phyloP scores from a whole-genome alignment of 257 asterid species.

The Anisodus acutangulus region DNA sequence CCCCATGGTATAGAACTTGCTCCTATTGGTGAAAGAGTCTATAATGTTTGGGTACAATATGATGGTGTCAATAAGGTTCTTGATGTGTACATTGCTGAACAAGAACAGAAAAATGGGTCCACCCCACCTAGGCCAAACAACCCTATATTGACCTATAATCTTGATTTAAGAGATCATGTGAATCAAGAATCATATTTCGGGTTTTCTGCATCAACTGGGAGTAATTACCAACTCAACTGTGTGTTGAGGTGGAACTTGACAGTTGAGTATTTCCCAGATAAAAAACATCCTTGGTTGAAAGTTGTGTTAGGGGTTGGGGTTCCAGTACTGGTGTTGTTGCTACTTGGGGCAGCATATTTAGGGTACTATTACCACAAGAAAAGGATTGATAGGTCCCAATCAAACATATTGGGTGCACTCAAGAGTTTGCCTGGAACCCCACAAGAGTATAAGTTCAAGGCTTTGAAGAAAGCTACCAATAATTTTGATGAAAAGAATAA shows the following conservation, averaged over 20 bases:
- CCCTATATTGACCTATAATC: conserved; percentile 36
- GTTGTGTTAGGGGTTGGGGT: conserved; percentile 59
- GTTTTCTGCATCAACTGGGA: conserved; percentile 84
- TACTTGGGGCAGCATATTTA: conserved; percentile 44
- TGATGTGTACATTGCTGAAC: conserved; percentile 59
- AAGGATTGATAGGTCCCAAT: conserved; percentile 40
- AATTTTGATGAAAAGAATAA: conserved; percentile 68
- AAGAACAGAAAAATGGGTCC: conserved; percentile 38
- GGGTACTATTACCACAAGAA: conserved; percentile 44
- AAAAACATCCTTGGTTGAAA: conserved; percentile 30
- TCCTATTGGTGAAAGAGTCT: conserved; percentile 47
- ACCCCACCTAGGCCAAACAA: conserved; percentile 59
- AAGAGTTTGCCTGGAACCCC: conserved; percentile 82
- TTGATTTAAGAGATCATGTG: conserved; percentile 49
- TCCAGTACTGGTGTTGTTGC: conserved; percentile 46
- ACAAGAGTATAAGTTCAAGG: conserved; percentile 67
- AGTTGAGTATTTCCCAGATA: conserved; percentile 47
- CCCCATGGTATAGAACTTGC: conserved; percentile 59
- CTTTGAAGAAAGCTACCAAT: conserved; percentile 74
- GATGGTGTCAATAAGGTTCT: conserved; percentile 48
- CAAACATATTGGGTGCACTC: conserved; percentile 63
- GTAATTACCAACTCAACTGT: conserved; percentile 59
- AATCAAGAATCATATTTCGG: conserved; percentile 75
- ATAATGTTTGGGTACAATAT: conserved; percentile 83
- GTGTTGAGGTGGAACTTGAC: conserved; percentile 82